These are phyloP conservation scores for Wickerhamiella dianesei DNA, from an alignment of 805 yeast genomes.

Conservation along the genomic window DNA sequence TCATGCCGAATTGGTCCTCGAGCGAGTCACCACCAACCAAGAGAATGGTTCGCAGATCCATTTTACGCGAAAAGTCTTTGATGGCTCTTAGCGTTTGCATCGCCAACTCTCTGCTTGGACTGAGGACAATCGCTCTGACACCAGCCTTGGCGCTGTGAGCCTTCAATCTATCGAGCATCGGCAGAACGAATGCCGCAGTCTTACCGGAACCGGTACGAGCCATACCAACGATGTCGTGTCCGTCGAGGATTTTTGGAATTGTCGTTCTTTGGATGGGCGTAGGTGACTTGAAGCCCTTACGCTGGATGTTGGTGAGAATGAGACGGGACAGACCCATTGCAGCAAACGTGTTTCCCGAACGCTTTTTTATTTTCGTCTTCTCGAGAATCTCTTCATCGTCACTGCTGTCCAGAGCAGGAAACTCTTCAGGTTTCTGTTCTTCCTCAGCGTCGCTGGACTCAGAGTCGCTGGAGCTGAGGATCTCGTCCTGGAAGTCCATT, in stretches of 20 bases:
- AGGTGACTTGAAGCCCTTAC: constrained; percentile 86
- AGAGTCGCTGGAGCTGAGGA: constrained; percentile 2
- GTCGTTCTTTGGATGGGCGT: constrained; percentile 97
- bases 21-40: constrained; percentile 97
- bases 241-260: constrained; percentile 75
- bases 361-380: constrained; percentile 16
- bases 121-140: constrained; percentile 70
- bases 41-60: constrained; percentile 66
- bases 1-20: constrained; percentile 85
- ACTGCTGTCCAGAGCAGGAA: constrained; percentile 32
- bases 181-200: constrained; percentile 91
- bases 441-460: constrained; percentile 3
- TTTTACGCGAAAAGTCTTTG: constrained; percentile 73
- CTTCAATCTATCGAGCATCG: constrained; percentile 75
- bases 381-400: constrained; percentile 24
- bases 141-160: constrained; percentile 79
- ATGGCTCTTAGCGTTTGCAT: constrained; percentile 80
- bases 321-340: constrained; percentile 76
- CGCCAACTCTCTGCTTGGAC: constrained; percentile 96
- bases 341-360: constrained; percentile 57
- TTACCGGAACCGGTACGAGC: constrained; percentile 99
- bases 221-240: constrained; percentile 96
- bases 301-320: constrained; percentile 52
- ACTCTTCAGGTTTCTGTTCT: constrained; percentile 9
- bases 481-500: constrained; percentile 5